Conservation (phyloP, 805 yeast species). For the Brettanomyces sp. region DNA sequence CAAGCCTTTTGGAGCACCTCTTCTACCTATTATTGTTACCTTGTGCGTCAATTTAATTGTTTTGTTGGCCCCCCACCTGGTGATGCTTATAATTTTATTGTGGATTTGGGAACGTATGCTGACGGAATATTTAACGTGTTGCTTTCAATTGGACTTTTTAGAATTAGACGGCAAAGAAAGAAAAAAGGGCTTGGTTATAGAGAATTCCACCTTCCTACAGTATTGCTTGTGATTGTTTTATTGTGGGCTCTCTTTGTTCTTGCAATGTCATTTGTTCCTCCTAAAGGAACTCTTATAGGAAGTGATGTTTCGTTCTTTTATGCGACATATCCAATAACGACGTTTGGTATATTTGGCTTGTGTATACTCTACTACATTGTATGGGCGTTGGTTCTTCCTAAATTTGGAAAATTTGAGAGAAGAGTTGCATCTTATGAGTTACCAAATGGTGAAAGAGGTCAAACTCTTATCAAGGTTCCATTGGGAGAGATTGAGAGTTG, state of each 20-base stretch:
- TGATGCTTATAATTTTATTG: conserved; percentile 74
- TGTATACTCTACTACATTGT: conserved; percentile 28
- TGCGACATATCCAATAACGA: conserved; percentile 32
- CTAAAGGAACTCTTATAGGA: conserved; percentile 30
- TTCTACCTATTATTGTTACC: conserved; percentile 66
- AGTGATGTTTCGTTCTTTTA: conserved; percentile 34
- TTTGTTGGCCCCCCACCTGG: conserved; percentile 80
- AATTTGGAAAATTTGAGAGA: conserved; percentile 24
- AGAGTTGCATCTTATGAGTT: conserved; percentile 23
- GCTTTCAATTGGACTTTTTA: conserved; percentile 54
- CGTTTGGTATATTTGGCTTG: conserved; percentile 25
- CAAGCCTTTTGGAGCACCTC: conserved; percentile 66
- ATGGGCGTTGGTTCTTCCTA: conserved; percentile 30
- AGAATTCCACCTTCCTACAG: conserved; percentile 27
- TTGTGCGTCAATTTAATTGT: conserved; percentile 68
- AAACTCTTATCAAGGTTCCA: conserved; percentile 29
- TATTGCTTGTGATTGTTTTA: conserved; percentile 24
- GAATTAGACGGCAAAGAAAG: conserved; percentile 28
- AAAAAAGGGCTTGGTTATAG: conserved; percentile 24
- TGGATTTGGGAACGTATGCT: conserved; percentile 76
- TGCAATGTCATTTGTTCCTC: conserved; percentile 34
- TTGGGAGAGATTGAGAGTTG: conserved; percentile 24
- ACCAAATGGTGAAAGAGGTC: conserved; percentile 31
- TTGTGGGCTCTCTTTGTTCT: conserved; percentile 29
- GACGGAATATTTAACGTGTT: conserved; percentile 63